phyloP scores from a whole-genome alignment of 73 alveolate genomes.

The Tetrahymena elliotti region DNA sequence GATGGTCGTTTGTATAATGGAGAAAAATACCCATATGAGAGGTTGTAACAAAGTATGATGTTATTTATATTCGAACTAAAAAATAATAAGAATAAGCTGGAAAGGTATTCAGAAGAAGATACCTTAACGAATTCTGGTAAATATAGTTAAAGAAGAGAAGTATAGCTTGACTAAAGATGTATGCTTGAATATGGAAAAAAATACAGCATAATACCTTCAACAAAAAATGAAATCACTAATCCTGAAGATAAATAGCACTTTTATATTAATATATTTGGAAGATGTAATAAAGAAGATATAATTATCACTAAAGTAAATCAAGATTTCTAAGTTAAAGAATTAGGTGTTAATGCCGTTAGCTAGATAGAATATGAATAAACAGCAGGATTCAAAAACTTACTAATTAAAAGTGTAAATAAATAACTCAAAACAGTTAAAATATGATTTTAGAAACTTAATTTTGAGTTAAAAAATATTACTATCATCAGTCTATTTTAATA shows the following conservation, averaged over 20 bases:
- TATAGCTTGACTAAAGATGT: slow-evolving; percentile 6
- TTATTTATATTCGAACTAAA: slow-evolving; percentile 31
- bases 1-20: slow-evolving; percentile 34
- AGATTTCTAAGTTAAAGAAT: not conserved
- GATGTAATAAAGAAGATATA: not conserved
- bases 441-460: not conserved
- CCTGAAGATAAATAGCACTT: not conserved
- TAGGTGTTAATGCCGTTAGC: not conserved
- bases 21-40: slow-evolving; percentile 52
- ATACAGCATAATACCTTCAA: not conserved
- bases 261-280: not conserved
- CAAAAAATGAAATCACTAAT: not conserved
- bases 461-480: too few species aligned
- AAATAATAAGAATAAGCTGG: slow-evolving; percentile 8
- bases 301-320: not conserved
- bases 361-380: not conserved
- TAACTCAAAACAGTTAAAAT: not conserved
- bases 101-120: slow-evolving; percentile 20
- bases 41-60: slow-evolving; percentile 23
- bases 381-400: not conserved
- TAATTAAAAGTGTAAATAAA: not conserved
- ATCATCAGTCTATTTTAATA: not conserved
- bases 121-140: slow-evolving; percentile 34
- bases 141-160: slow-evolving; percentile 47
- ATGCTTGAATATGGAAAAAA: not conserved